These are phyloP conservation scores for Hypoxylon fragiforme DNA, from an alignment of 495 filamentous ascomycete species.

Conservation along the genomic window DNA sequence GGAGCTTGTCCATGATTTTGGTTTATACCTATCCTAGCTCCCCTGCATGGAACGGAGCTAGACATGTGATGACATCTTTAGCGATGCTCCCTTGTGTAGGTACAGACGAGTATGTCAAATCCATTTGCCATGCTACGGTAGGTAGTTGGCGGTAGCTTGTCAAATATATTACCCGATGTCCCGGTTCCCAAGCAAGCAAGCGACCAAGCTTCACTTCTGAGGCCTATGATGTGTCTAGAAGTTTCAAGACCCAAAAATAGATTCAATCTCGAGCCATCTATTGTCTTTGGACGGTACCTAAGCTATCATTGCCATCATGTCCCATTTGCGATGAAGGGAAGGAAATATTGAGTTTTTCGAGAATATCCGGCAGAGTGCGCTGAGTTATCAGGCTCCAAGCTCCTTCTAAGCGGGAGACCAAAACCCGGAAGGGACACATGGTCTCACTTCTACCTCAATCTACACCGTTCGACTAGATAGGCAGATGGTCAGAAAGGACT, in stretches of 20 bases:
- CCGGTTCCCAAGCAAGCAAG: slow-evolving; percentile 13
- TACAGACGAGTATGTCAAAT: slow-evolving; percentile 8
- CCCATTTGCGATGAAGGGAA: no score
- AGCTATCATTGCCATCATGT: slow-evolving; percentile 1
- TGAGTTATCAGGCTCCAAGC: no score
- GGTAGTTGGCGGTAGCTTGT: slow-evolving; percentile 6
- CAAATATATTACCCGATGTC: slow-evolving; percentile 20
- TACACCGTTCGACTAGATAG: slow-evolving; percentile 11
- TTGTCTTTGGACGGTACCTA: neutral
- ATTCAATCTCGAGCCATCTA: slow-evolving; percentile 27
- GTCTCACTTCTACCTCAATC: slow-evolving; percentile 6
- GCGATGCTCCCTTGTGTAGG: slow-evolving; percentile 8
- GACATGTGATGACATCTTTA: slow-evolving; percentile 12
- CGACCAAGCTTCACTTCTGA: slow-evolving; percentile 2
- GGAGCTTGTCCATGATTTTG: slow-evolving; percentile 28
- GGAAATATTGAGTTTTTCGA: no score
- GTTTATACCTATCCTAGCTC: slow-evolving; percentile 12
- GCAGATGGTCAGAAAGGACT: slow-evolving; percentile 20
- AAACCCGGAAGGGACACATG: slow-evolving; percentile 8
- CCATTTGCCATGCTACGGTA: slow-evolving; percentile 18
- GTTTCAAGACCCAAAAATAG: slow-evolving; percentile 27
- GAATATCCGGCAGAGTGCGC: neutral
- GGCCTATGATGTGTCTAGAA: slow-evolving; percentile 16
- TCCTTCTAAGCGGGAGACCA: neutral
- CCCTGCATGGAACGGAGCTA: slow-evolving; percentile 18